Percentiles rank a stretch among this genome's conserved stretches.
phyloP scores from a whole-genome alignment of 495 filamentous ascomycete species.

The Neurospora pannonica region DNA sequence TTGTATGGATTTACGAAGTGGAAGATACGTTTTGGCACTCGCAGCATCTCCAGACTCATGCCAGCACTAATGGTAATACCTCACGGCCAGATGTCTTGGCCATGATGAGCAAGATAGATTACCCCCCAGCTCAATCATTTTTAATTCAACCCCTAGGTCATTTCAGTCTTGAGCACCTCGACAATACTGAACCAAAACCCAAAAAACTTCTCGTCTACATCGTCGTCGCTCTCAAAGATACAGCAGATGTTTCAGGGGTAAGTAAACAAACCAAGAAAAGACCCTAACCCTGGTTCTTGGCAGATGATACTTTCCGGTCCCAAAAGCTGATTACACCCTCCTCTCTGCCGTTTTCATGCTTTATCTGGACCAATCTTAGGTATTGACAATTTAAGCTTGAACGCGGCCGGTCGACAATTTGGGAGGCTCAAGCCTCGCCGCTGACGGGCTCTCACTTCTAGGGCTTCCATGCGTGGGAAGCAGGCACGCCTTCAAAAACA shows the following conservation, averaged over 20 bases:
- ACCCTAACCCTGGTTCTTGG: not conserved
- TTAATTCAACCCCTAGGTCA: not conserved
- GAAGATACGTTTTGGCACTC: not conserved
- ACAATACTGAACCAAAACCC: not conserved
- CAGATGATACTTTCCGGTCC: not conserved
- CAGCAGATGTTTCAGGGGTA: not conserved
- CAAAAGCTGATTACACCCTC: not conserved
- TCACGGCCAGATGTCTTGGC: not conserved
- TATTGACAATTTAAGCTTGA: not conserved
- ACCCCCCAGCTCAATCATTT: not conserved
- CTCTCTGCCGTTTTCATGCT: not conserved
- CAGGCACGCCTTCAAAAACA: not conserved
- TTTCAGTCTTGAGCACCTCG: not conserved
- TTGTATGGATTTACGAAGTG: not conserved
- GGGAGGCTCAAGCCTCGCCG: not conserved
- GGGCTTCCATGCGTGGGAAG: not conserved
- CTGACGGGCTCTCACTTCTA: not conserved
- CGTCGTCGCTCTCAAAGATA: not conserved
- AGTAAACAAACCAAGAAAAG: not conserved
- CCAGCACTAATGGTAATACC: not conserved
- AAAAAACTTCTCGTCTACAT: not conserved
- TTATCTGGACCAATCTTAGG: not conserved
- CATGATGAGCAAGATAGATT: not conserved
- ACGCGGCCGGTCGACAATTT: not conserved
- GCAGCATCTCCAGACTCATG: not conserved